Percentiles rank a stretch among this genome's conserved stretches.
Conservation (phyloP, 2,329 filamentous ascomycete genomes). For the Calonectria multiphialidica region DNA sequence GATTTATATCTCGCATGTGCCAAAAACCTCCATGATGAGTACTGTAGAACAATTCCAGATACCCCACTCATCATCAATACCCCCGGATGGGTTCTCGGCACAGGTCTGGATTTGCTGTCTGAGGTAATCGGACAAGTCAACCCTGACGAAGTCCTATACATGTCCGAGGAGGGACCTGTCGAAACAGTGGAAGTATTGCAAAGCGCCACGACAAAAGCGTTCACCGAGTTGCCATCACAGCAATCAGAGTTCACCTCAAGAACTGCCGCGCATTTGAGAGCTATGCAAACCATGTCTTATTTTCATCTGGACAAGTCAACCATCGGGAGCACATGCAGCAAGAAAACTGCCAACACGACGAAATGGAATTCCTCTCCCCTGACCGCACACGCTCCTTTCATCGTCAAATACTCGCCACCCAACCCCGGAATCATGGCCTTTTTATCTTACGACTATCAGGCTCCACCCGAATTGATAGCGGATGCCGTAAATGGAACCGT, state of each 20-base stretch:
- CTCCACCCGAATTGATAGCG: conserved; percentile 67
- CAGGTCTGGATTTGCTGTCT: conserved; percentile 74
- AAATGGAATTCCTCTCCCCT: conserved; percentile 69
- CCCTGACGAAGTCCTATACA: conserved; percentile 75
- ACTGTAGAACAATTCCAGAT: conserved; percentile 58
- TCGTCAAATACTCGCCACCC: conserved; percentile 68
- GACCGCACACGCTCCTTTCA: conserved; percentile 68
- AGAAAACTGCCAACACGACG: conserved; percentile 21
- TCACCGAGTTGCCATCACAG: conserved; percentile 71
- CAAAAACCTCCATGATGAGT: conserved; percentile 71
- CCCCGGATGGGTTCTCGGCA: conserved; percentile 79
- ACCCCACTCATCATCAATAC: conserved; percentile 79
- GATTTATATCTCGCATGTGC: conserved; percentile 75
- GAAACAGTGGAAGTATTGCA: conserved; percentile 68
- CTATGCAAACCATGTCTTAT: conserved; percentile 85
- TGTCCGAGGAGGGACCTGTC: conserved; percentile 72
- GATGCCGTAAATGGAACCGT: conserved; percentile 79
- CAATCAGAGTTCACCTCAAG: conserved; percentile 66
- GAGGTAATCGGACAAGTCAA: conserved; percentile 66
- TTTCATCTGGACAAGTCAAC: conserved; percentile 65
- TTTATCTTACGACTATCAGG: conserved; percentile 75
- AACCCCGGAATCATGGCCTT: conserved; percentile 72
- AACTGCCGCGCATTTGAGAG: conserved; percentile 74
- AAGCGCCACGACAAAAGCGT: conserved; percentile 54
- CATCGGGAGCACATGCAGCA: conserved; percentile 33